Evolutionary conservation across 345 rosid species (phyloP).

Genomic region (Stellera chamaejasme): DNA sequence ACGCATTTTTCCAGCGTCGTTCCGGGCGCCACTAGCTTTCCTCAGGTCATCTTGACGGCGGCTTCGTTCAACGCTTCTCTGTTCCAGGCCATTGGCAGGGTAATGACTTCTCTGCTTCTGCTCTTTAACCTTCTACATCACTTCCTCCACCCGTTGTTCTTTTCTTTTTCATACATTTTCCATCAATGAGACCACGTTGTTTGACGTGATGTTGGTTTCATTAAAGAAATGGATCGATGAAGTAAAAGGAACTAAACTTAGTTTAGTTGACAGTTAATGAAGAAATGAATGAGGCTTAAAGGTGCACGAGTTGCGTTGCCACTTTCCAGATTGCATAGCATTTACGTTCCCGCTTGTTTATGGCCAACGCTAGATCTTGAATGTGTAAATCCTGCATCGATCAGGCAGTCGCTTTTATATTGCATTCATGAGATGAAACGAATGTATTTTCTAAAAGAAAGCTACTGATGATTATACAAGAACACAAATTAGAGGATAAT

Average conservation of each 20-base stretch:
- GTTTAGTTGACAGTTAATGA: background rate
- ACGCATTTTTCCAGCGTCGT: conserved; percentile 49
- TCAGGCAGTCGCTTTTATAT: background rate
- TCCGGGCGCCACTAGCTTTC: conserved; percentile 95
- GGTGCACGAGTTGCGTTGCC: conserved; percentile 1
- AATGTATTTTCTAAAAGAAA: too few species aligned
- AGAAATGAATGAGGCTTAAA: background rate
- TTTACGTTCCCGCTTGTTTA: too few species aligned
- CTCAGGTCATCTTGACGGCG: conserved; percentile 85
- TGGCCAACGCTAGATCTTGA: background rate
- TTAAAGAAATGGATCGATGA: background rate
- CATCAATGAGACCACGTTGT: background rate
- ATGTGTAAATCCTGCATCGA: background rate
- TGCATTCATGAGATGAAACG: too few species aligned
- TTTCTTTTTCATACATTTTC: background rate
- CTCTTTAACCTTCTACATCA: background rate
- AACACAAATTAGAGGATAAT: background rate
- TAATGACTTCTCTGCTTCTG: conserved; percentile 11
- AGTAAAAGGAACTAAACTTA: background rate
- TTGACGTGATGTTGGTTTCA: background rate
- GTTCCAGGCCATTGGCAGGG: conserved; percentile 87
- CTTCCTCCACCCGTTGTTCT: background rate
- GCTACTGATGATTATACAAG: background rate
- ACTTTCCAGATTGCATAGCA: background rate
- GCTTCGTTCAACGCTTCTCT: conserved; percentile 85